Percentiles rank a stretch among this genome's conserved stretches.
phyloP scores from a whole-genome alignment of 345 rosid genomes.

The Geranium brycei region DNA sequence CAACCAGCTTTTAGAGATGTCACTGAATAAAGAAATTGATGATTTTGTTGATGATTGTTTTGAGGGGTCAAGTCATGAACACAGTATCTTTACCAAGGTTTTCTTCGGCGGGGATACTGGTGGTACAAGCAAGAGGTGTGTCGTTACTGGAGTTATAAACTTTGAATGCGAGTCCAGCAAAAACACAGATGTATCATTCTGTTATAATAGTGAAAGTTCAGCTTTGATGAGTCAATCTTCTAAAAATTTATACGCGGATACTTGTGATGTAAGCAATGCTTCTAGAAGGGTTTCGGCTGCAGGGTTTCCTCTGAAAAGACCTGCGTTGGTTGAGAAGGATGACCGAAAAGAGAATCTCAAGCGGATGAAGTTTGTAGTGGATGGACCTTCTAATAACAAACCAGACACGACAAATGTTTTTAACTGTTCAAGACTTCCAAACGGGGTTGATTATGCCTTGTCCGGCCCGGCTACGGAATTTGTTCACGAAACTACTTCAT shows the following conservation, averaged over 20 bases:
- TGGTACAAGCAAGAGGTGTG: conserved; percentile 31
- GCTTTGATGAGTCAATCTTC: conserved; percentile 40
- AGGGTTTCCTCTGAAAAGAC: neutral
- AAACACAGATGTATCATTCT: conserved; percentile 23
- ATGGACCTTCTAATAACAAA: neutral
- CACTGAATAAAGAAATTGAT: conserved; percentile 15
- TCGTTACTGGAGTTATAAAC: conserved; percentile 32
- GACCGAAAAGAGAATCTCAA: neutral
- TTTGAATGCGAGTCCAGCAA: conserved; percentile 35
- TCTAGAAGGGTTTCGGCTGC: conserved; percentile 1
- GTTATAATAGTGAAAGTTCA: conserved; percentile 50
- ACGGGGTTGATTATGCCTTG: too few species aligned
- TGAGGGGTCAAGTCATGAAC: conserved; percentile 53
- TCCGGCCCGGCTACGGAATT: neutral
- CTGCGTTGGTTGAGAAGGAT: neutral
- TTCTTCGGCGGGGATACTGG: conserved; percentile 35
- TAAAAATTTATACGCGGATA: conserved; percentile 15
- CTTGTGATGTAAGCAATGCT: conserved; percentile 19
- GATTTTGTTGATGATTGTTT: conserved; percentile 35
- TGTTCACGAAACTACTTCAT: neutral
- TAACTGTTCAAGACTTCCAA: conserved; percentile 8
- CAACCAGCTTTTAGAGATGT: conserved; percentile 18
- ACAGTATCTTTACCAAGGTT: conserved; percentile 38
- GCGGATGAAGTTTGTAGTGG: neutral
- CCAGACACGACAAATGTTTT: conserved; percentile 13